Evolutionary conservation across 2,329 filamentous ascomycete species (phyloP), one percentile per base, ranked within the genome.

Genomic region (Dactylellina drechsleri): DNA sequence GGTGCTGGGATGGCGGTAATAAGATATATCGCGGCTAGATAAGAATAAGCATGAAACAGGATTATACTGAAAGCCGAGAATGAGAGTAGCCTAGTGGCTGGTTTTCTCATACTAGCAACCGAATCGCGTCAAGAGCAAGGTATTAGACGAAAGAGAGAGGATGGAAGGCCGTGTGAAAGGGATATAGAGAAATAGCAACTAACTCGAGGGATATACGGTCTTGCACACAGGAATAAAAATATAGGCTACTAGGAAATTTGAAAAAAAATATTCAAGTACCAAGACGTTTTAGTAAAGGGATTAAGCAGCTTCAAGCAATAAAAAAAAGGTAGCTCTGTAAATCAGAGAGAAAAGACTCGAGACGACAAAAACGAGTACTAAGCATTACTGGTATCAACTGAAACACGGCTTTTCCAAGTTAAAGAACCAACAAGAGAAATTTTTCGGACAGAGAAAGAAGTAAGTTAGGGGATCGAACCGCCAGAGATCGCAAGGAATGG

Each of bases 21-120:
- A 43, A 5, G 53, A 15, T n/a, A 12, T 18, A 16, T 54, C 43
- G 26, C 2, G 13, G 43, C 16, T 47, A 6, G 13, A 50, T 40
- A 28, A 31, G 43, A 64, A 49, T 56, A 53, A 4, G 41, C 18
- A 23, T n/a, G 58, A 12, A 40, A 59, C 20, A 23, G 26, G 49
- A 43, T 57, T 15, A 28, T 23, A 49, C 16, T 26, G 1, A 10
- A 3, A 36, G 5, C 49, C 18, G 57, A 58, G 57, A 62, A 70
- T 57, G 66, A 54, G 66, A 70, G 66, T 57, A 40, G 50, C 66
- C 57, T 62, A 58, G 50, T 62, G 57, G 57, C 66, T 49, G 40
- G 50, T 41, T 57, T 49, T 62, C 66, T 70, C 66, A 70, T 57
- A 70, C 57, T 15, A 61, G 57, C 57, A 70, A 57, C 66, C 53